Conservation (phyloP, 148 eudicot genomes). For the Amaranthus hypochondriacus region DNA sequence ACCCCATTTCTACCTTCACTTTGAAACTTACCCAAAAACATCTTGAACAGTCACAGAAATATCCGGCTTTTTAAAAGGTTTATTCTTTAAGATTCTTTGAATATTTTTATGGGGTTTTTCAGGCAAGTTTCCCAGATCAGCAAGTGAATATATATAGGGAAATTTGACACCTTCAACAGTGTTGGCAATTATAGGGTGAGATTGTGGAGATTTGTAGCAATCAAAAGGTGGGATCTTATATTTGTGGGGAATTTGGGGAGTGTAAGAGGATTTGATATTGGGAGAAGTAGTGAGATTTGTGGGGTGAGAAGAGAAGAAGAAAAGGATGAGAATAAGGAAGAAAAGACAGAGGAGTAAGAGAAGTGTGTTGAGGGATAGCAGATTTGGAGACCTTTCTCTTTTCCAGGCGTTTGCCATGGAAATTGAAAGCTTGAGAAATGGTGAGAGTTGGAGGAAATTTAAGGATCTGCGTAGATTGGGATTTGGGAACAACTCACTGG, state of each 20-base stretch:
- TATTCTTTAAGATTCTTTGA: constrained; percentile 63
- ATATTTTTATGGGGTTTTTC: constrained; percentile 91
- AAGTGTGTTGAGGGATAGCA: constrained; percentile 40
- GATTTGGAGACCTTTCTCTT: constrained; percentile 54
- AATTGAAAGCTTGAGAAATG: no score
- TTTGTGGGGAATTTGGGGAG: constrained; percentile 6
- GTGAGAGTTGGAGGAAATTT: no score
- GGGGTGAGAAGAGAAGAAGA: constrained; percentile 41
- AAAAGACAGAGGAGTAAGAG: constrained; percentile 47
- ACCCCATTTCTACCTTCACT: constrained; percentile 46
- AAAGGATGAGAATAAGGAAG: constrained; percentile 46
- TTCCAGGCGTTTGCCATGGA: constrained; percentile 87
- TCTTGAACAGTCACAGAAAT: constrained; percentile 76
- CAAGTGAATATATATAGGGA: constrained; percentile 71
- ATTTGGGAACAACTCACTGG: no score
- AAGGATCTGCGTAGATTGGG: no score
- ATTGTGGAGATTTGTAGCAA: constrained; percentile 61
- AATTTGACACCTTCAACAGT: constrained; percentile 62
- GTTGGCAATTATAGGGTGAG: constrained; percentile 83
- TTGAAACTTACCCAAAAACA: constrained; percentile 43
- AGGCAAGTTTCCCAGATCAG: constrained; percentile 73
- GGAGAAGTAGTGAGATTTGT: constrained; percentile 31
- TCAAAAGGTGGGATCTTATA: constrained; percentile 56
- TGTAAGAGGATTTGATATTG: constrained; percentile 20
- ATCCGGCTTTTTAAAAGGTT: constrained; percentile 68